phyloP scores from a whole-genome alignment of 2,329 filamentous ascomycete species.

The Herpotrichia juniperi region DNA sequence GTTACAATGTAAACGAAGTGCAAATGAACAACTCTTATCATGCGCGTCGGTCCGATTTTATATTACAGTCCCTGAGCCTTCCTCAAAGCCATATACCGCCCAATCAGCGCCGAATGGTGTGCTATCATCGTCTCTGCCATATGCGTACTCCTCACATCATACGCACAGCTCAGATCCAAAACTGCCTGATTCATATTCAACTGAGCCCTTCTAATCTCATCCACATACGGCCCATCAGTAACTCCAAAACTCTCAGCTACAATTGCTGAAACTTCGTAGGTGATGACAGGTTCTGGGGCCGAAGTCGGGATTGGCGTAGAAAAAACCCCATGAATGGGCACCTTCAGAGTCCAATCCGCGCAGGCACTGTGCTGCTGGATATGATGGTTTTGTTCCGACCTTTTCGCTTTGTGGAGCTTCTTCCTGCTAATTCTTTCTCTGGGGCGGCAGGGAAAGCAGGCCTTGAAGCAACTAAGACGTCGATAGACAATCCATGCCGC shows the following conservation, averaged over 20 bases:
- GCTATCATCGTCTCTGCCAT: background rate
- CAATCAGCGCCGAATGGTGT: slow-evolving; percentile 1
- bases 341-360: background rate
- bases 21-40: too few species aligned
- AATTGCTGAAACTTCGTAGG: background rate
- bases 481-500: slow-evolving; percentile 2
- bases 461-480: background rate
- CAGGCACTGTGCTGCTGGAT: background rate
- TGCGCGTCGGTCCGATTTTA: too few species aligned
- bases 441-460: background rate
- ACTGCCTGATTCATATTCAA: background rate
- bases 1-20: too few species aligned
- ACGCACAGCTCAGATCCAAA: background rate
- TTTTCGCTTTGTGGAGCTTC: too few species aligned
- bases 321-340: background rate
- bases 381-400: too few species aligned
- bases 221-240: background rate
- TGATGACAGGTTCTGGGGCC: background rate
- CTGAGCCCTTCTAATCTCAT: background rate
- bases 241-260: background rate
- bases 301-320: background rate
- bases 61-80: background rate
- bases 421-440: background rate
- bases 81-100: slow-evolving; percentile 3
- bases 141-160: background rate